Percentiles rank a stretch among this genome's conserved stretches.
Conservation (phyloP, 2,329 filamentous ascomycete species). For the Stagonosporopsis chrysanthemi region DNA sequence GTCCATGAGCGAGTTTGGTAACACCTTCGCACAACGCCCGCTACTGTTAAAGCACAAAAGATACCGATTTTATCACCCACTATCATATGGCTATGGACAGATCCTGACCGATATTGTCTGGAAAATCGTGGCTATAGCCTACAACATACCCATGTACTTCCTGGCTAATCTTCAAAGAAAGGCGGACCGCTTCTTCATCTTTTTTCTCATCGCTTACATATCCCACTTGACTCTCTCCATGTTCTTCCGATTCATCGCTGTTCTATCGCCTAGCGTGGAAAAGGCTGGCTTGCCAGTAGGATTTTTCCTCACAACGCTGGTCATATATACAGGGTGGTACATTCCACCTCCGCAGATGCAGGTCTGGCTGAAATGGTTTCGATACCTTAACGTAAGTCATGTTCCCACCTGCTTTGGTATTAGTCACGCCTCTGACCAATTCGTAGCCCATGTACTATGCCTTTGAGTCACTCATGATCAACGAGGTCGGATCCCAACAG, state of each 20-base stretch:
- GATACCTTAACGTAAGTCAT: constrained; percentile 68
- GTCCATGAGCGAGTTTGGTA: constrained; percentile 69
- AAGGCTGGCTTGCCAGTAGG: constrained; percentile 64
- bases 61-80: constrained; percentile 86
- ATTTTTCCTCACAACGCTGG: constrained; percentile 63
- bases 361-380: constrained; percentile 57
- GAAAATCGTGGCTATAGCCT: constrained; percentile 62
- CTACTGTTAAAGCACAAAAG: constrained; percentile 87
- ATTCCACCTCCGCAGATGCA: constrained; percentile 59
- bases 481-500: constrained; percentile 63
- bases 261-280: constrained; percentile 68
- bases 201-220: constrained; percentile 73
- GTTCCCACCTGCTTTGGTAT: too few relatives aligned
- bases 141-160: constrained; percentile 81
- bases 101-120: constrained; percentile 4
- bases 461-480: constrained; percentile 78
- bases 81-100: constrained; percentile 7
- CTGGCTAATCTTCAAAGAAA: constrained; percentile 78
- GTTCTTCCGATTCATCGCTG: constrained; percentile 79
- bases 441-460: constrained; percentile 77
- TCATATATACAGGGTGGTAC: constrained; percentile 69
- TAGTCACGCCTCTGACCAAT: neutral
- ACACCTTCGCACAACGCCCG: constrained; percentile 67
- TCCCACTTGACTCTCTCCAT: constrained; percentile 79
- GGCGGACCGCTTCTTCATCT: constrained; percentile 80